Evolutionary conservation across 2,329 filamentous ascomycete species (phyloP).

Genomic region (Clonostachys chloroleuca): DNA sequence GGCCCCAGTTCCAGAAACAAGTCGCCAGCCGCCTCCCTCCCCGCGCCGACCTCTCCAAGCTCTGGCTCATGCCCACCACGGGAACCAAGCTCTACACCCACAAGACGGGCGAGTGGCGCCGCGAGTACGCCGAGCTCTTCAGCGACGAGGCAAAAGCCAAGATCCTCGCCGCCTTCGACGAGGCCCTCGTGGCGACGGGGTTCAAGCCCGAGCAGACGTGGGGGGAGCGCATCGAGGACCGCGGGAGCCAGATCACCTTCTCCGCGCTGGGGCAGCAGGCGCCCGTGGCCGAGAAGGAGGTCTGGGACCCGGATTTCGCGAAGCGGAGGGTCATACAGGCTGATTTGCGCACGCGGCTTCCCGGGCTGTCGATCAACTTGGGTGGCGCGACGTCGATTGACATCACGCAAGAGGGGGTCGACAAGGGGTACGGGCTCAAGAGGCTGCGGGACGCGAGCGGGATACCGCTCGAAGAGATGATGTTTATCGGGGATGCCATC

Average conservation of each 20-base stretch:
- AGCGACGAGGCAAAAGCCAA: conserved; percentile 14
- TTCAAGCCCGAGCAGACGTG: conserved; percentile 29
- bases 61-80: conserved; percentile 34
- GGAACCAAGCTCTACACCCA: conserved; percentile 21
- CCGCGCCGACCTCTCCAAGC: conserved; percentile 23
- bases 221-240: conserved; percentile 32
- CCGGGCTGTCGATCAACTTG: conserved; percentile 30
- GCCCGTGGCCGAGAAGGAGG: conserved; percentile 23
- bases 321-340: conserved; percentile 30
- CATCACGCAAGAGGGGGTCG: conserved; percentile 29
- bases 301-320: conserved; percentile 30
- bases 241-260: conserved; percentile 34
- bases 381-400: conserved; percentile 32
- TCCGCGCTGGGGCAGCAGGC: conserved; percentile 32
- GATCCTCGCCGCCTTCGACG: conserved; percentile 25
- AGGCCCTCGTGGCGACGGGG: conserved; percentile 24
- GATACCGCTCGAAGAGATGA: conserved; percentile 26
- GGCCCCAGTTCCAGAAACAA: conserved; percentile 34
- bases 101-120: conserved; percentile 17
- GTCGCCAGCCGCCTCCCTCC: conserved; percentile 26
- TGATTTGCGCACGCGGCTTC: conserved; percentile 25
- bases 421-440: conserved; percentile 26
- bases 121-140: conserved; percentile 27
- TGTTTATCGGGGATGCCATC: conserved; percentile 34
- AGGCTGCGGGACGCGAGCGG: conserved; percentile 16